A percentile compares a stretch with the other conserved stretches of the same genome.
These are phyloP conservation scores for Saccharomyces hybrid DNA, from an alignment of 1,139 yeast species.

Conservation along the genomic window DNA sequence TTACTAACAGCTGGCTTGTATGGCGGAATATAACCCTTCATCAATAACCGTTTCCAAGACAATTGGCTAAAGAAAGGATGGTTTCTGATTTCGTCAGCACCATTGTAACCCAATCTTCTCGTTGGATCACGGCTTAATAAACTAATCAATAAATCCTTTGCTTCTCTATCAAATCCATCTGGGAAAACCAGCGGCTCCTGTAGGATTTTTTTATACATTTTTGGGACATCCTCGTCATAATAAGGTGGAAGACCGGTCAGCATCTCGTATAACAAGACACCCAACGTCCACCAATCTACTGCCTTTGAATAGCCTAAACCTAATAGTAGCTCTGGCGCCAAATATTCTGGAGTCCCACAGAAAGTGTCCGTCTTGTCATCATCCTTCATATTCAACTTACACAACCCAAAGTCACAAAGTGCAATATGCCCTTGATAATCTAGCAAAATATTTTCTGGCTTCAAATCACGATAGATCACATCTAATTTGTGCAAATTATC, in stretches of 20 bases:
- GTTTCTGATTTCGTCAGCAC: slow-evolving; percentile 74
- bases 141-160: slow-evolving; percentile 70
- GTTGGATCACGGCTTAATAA: slow-evolving; percentile 81
- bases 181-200: slow-evolving; percentile 89
- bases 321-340: no score
- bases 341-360: no score
- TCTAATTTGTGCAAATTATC: slow-evolving; percentile 54
- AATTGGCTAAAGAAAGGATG: slow-evolving; percentile 87
- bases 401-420: no score
- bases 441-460: no score
- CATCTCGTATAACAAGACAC: slow-evolving; percentile 90
- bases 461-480: no score
- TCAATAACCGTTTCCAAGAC: slow-evolving; percentile 79
- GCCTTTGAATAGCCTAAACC: slow-evolving; percentile 73
- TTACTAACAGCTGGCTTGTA: slow-evolving; percentile 87
- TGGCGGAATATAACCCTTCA: slow-evolving; percentile 90
- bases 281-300: slow-evolving; percentile 98
- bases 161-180: slow-evolving; percentile 77
- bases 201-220: slow-evolving; percentile 88
- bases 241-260: slow-evolving; percentile 94
- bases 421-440: no score
- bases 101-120: slow-evolving; percentile 66
- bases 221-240: slow-evolving; percentile 85
- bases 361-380: no score
- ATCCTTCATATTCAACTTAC: no score